These are phyloP conservation scores for Pistacia atlantica DNA, from an alignment of 345 rosid genomes.

Conservation along the genomic window DNA sequence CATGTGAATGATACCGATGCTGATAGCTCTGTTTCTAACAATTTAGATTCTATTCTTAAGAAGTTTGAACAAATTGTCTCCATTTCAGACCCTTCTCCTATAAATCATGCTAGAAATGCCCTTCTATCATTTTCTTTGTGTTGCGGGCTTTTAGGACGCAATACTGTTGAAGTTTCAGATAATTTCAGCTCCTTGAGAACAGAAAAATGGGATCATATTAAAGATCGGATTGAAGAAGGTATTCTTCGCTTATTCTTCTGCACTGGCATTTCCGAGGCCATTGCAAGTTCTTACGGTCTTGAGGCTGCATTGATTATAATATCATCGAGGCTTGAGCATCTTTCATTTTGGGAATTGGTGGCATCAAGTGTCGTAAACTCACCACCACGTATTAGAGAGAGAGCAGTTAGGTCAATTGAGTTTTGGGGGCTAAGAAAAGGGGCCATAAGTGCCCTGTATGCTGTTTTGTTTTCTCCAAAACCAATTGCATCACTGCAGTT, in stretches of 20 bases:
- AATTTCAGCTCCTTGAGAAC: constrained; percentile 31
- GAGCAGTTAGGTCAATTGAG: constrained; percentile 85
- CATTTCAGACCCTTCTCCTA: constrained; percentile 49
- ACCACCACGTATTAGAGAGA: constrained; percentile 62
- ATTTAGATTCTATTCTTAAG: constrained; percentile 39
- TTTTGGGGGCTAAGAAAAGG: constrained; percentile 91
- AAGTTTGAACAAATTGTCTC: constrained; percentile 58
- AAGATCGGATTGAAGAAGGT: constrained; percentile 73
- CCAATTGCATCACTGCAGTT: constrained; percentile 69
- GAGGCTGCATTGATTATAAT: constrained; percentile 73
- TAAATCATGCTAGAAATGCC: constrained; percentile 64
- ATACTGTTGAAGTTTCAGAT: constrained; percentile 37
- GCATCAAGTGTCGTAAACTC: constrained; percentile 65
- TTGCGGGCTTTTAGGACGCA: constrained; percentile 37
- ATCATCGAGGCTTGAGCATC: constrained; percentile 55
- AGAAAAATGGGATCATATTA: constrained; percentile 58
- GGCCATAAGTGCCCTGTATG: constrained; percentile 77
- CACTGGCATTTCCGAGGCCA: constrained; percentile 86
- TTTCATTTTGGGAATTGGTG: constrained; percentile 79
- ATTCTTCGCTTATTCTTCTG: constrained; percentile 88
- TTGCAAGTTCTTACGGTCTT: constrained; percentile 55
- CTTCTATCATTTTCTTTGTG: constrained; percentile 65
- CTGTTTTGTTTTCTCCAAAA: constrained; percentile 71
- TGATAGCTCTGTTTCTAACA: constrained; percentile 42
- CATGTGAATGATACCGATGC: constrained; percentile 59